Percentiles rank a stretch among this genome's conserved stretches.
Evolutionary conservation across 108 stramenopile genomes (phyloP).

Genomic region (Cyclotella distinguenda): DNA sequence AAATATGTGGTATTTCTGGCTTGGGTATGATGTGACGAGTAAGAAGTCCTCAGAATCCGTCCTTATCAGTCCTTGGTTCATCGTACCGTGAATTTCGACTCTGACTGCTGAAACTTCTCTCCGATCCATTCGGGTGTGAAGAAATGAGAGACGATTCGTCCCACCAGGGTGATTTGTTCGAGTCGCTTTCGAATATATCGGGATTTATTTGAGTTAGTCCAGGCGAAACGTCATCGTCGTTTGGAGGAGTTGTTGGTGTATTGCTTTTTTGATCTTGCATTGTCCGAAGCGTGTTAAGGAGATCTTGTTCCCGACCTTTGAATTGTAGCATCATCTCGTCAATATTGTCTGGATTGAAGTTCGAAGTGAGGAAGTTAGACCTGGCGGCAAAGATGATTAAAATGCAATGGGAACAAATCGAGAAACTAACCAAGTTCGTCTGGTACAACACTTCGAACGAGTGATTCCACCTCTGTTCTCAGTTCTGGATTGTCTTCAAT

Average conservation of each 20-base stretch:
- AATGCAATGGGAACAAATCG: background rate
- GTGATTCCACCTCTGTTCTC: conserved; percentile 40
- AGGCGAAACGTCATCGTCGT: conserved; percentile 4
- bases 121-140: too few species aligned
- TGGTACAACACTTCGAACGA: conserved; percentile 58
- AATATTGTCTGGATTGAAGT: conserved; percentile 33
- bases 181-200: too few species aligned
- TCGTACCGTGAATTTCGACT: too few species aligned
- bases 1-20: too few species aligned
- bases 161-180: too few species aligned
- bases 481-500: conserved; percentile 1
- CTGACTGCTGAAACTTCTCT: too few species aligned
- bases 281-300: conserved; percentile 51
- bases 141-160: too few species aligned
- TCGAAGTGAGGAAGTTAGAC: background rate
- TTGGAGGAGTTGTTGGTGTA: conserved; percentile 1
- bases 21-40: too few species aligned
- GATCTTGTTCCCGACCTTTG: conserved; percentile 55
- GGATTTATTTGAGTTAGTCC: background rate
- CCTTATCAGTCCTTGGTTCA: too few species aligned
- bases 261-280: conserved; percentile 45
- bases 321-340: conserved; percentile 65
- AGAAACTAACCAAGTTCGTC: conserved; percentile 31
- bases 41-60: too few species aligned
- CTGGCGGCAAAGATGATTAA: background rate